A percentile compares a stretch with the other conserved stretches of the same genome.
phyloP scores from a whole-genome alignment of 208 protist species.

The Paratrypanosoma confusum region DNA sequence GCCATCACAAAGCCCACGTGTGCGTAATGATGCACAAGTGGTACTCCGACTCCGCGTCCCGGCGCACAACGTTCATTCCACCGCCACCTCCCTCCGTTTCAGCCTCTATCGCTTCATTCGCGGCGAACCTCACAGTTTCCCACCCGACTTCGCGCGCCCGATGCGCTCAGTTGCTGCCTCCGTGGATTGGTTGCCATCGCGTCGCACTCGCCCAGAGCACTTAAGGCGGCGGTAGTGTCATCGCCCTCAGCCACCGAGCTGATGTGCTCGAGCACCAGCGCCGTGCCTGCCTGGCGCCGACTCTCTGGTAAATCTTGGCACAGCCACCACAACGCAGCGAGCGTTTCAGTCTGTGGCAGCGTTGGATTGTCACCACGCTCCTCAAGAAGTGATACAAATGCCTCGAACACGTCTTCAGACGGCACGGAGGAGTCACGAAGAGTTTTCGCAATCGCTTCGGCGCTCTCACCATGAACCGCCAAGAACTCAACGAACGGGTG shows the following conservation, averaged over 20 bases:
- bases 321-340: conserved; percentile 23
- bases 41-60: too few relatives aligned
- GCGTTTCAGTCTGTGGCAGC: conserved; percentile 25
- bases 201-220: neutral
- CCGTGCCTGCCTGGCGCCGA: conserved; percentile 29
- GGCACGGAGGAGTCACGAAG: conserved; percentile 35
- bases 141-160: too few relatives aligned
- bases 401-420: conserved; percentile 30
- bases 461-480: conserved; percentile 20
- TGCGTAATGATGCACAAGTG: too few relatives aligned
- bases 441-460: conserved; percentile 14
- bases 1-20: too few relatives aligned
- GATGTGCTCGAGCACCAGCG: conserved; percentile 60
- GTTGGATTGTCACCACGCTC: conserved; percentile 11
- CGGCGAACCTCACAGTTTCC: too few relatives aligned
- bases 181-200: neutral
- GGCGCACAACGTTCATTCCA: too few relatives aligned
- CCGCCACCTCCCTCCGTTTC: too few relatives aligned
- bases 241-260: conserved; percentile 37
- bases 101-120: too few relatives aligned
- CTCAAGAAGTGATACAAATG: conserved; percentile 37
- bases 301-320: conserved; percentile 17
- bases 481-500: conserved; percentile 59
- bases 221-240: neutral
- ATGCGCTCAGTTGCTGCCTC: too few relatives aligned